A percentile compares a stretch with the other conserved stretches of the same genome.
These are phyloP conservation scores for Penicillium sp. DNA, from an alignment of 2,329 filamentous ascomycete species.

Conservation along the genomic window DNA sequence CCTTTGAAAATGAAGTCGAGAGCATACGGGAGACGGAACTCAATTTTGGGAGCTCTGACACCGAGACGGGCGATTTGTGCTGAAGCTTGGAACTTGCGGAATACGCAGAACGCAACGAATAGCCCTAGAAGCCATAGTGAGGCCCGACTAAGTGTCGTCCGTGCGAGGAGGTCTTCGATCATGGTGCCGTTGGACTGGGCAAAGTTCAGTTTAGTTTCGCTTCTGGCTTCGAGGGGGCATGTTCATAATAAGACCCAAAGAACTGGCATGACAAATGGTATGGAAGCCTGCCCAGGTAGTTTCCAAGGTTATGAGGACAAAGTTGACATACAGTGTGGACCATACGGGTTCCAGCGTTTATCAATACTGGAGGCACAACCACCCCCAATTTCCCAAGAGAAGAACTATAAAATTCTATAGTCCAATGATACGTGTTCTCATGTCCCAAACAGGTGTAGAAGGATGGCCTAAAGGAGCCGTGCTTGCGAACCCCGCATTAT, in stretches of 20 bases:
- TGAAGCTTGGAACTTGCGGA: constrained; percentile 32
- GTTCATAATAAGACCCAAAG: background rate
- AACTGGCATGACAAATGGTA: background rate
- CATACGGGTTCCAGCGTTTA: background rate
- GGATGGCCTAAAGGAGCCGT: background rate
- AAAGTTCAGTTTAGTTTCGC: background rate
- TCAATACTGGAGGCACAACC: background rate
- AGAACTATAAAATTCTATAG: background rate
- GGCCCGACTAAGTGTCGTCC: constrained; percentile 46
- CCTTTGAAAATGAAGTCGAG: constrained; percentile 64
- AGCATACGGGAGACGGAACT: constrained; percentile 44
- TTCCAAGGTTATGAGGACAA: background rate
- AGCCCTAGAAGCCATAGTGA: constrained; percentile 41
- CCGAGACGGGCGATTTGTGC: constrained; percentile 36
- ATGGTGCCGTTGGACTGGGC: constrained; percentile 31
- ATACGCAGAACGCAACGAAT: constrained; percentile 40
- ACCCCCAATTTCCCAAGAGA: background rate
- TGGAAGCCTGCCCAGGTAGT: background rate
- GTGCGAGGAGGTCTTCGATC: constrained; percentile 51
- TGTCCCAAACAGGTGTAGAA: background rate
- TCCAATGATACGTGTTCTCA: background rate
- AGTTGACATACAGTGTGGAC: background rate
- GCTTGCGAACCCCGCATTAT: constrained; percentile 9
- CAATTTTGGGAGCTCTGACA: constrained; percentile 35
- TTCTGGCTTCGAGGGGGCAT: background rate